Base-by-base conservation (phyloP, 2,329 filamentous ascomycete genomes). In the Aspergillus sclerotialis region DNA sequence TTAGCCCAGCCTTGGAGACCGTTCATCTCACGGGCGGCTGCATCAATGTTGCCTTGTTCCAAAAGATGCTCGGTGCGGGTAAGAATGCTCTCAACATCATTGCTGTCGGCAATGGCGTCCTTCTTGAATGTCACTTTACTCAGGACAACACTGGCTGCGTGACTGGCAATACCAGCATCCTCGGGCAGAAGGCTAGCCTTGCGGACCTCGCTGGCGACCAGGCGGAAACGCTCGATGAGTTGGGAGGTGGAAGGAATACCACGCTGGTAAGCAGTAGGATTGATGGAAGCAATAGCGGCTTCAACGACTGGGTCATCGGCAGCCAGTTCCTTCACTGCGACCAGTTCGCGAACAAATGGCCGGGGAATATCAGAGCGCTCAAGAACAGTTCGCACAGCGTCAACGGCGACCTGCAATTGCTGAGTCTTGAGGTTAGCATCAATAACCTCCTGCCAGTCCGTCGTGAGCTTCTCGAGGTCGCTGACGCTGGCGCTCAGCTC, bases 101-200 rank as follows among this genome's bases (percentile, higher is more conserved):
- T 75, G 13, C 90, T 88, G 15, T 79, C 79, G 0, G 87, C 83
- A 30, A 92, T 71, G 7, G 84, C 85, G 54, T 84, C 80, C 75
- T 96, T 96, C 72, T 87, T 88, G 76, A 98, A 96, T 68, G 96
- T 79, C 33, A 96, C 74, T 68, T 94, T 93, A 71, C 86, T 94
- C 51, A 98, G 71, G 30, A 93, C 73, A 61, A 86, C 82, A 60
- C 84, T 92, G 28, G 88, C 90, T 3, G 90, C 88, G 61, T 98
- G 92, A 53, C 84, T 92, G 13, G 92, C 90, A 16, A 98, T 84
- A 48, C 92, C 92, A 0, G 92, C 92, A 53, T 95, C 84, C 45
- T 94, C 89, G 10, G 92, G 92, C 11, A 98, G 73, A 32, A 98
- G 75, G 28, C 84, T 83, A 13, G 92, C 92, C 72, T 98, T 98